Evolutionary conservation across 2,329 filamentous ascomycete species (phyloP).

Genomic region (Trichophyton verrucosum): DNA sequence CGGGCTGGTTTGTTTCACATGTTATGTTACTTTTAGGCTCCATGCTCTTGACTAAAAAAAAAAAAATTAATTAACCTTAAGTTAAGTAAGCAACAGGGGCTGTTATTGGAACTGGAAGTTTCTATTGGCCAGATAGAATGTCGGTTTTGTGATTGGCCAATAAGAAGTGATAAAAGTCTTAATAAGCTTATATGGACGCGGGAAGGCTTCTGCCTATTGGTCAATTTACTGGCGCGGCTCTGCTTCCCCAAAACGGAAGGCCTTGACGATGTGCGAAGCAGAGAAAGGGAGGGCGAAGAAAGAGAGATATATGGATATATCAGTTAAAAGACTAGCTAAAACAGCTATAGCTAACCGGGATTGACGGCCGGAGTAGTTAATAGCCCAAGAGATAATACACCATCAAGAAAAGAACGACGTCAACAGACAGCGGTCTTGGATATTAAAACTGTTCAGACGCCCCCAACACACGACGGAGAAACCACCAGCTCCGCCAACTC

Average conservation of each 20-base stretch:
- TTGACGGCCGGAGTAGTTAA: neutral
- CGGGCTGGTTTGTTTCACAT: neutral
- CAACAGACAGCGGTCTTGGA: neutral
- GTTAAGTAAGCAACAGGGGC: neutral
- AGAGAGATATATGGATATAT: neutral
- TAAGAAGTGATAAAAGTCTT: neutral
- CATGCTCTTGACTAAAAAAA: neutral
- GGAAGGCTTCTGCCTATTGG: neutral
- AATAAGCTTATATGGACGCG: neutral
- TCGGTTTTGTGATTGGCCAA: neutral
- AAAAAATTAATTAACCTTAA: neutral
- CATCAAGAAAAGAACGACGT: conserved; percentile 1
- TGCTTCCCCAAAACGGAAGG: neutral
- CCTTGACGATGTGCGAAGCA: neutral
- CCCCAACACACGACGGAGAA: neutral
- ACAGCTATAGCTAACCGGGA: neutral
- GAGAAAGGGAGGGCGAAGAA: neutral
- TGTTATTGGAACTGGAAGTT: neutral
- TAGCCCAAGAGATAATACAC: conserved; percentile 1
- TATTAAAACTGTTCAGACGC: neutral
- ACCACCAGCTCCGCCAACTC: neutral
- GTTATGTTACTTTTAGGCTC: neutral
- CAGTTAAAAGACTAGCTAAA: neutral
- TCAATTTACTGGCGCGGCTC: neutral
- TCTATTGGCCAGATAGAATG: neutral